Evolutionary conservation across 352 stramenopile species (phyloP).

Genomic region (Phytophthora agathidicida): DNA sequence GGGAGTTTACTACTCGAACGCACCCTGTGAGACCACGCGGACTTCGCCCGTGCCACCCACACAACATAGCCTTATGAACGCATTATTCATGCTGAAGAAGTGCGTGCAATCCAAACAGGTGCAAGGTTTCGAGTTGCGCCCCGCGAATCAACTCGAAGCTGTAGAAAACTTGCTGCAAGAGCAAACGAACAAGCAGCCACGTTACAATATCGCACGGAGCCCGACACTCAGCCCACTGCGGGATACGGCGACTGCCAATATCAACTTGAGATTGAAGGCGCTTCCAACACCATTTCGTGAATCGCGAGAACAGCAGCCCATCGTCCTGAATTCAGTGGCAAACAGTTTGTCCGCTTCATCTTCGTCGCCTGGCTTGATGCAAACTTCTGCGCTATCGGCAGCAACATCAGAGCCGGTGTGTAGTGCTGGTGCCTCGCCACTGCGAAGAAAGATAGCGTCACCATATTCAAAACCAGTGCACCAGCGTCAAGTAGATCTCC

Average conservation of each 20-base stretch:
- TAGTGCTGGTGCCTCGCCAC: neutral
- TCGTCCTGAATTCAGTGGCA: neutral
- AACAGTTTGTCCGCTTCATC: neutral
- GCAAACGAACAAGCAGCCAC: neutral
- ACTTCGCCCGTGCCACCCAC: conserved; percentile 19
- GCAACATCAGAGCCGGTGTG: neutral
- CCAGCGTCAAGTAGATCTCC: conserved; percentile 7
- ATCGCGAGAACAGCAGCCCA: neutral
- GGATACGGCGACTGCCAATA: neutral
- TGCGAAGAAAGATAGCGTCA: neutral
- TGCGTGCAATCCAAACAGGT: conserved; percentile 16
- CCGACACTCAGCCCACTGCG: too few species aligned
- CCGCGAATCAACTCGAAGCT: conserved; percentile 12
- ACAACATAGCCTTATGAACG: conserved; percentile 21
- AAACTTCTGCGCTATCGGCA: too few species aligned
- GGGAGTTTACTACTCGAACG: conserved; percentile 29
- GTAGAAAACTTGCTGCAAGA: conserved; percentile 22
- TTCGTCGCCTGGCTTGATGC: neutral
- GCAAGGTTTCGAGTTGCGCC: conserved; percentile 29
- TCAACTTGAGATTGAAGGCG: neutral
- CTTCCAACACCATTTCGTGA: neutral
- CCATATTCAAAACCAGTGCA: neutral
- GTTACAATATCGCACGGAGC: neutral
- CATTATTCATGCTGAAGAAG: conserved; percentile 45
- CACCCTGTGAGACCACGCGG: conserved; percentile 18